Conservation (phyloP, 2,329 filamentous ascomycete genomes). For the Arachnomyces sp. region DNA sequence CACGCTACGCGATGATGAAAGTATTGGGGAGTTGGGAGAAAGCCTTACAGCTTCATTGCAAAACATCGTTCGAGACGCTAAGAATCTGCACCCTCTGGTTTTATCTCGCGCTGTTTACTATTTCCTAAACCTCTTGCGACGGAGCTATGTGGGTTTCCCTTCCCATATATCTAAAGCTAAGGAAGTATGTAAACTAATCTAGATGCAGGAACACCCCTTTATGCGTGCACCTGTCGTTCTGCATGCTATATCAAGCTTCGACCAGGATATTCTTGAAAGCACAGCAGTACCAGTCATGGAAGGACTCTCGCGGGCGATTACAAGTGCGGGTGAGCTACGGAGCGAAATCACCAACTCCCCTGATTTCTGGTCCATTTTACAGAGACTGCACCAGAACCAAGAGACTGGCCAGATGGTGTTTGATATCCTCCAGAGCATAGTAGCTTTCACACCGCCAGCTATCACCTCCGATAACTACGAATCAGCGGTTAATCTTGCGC, state of each 20-base stretch:
- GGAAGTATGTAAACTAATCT: constrained; percentile 16
- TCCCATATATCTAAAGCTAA: constrained; percentile 7
- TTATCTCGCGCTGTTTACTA: constrained; percentile 82
- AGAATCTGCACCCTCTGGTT: constrained; percentile 71
- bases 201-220: constrained; percentile 68
- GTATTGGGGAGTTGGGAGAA: constrained; percentile 65
- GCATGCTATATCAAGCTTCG: constrained; percentile 82
- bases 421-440: constrained; percentile 71
- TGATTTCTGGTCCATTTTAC: constrained; percentile 91
- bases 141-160: constrained; percentile 63
- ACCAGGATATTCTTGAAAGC: constrained; percentile 66
- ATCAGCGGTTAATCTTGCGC: constrained; percentile 71
- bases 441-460: constrained; percentile 63
- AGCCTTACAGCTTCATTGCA: constrained; percentile 73
- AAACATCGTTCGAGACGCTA: constrained; percentile 68
- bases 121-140: constrained; percentile 68
- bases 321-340: constrained; percentile 65
- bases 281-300: constrained; percentile 68
- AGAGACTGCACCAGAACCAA: constrained; percentile 59
- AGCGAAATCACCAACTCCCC: constrained; percentile 94
- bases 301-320: constrained; percentile 72
- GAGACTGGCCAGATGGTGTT: constrained; percentile 74
- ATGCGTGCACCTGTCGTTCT: constrained; percentile 85
- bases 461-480: constrained; percentile 96
- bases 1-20: constrained; percentile 64